Evolutionary conservation across 768 basidiomycete species (phyloP).

Genomic region (Boletus huronensis): DNA sequence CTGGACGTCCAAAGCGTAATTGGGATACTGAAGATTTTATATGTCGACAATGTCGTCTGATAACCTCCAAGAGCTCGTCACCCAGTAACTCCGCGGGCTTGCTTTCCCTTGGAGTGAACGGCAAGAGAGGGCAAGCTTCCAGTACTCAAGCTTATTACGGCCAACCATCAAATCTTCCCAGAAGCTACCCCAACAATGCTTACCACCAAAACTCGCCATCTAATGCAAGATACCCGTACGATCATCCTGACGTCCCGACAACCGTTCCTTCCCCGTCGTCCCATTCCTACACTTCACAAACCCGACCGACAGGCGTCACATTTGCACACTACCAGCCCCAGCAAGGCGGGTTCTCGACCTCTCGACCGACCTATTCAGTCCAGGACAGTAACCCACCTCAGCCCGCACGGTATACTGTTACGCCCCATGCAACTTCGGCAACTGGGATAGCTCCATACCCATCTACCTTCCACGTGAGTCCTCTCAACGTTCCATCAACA

Average conservation of each 20-base stretch:
- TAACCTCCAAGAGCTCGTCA: conserved; percentile 9
- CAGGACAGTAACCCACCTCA: conserved; percentile 20
- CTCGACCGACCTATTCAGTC: conserved; percentile 28
- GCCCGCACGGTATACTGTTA: conserved; percentile 14
- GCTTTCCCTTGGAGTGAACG: conserved; percentile 5
- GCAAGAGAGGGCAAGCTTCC: conserved; percentile 11
- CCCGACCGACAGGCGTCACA: conserved; percentile 28
- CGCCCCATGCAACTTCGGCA: conserved; percentile 13
- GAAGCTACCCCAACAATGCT: conserved; percentile 14
- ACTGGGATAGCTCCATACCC: conserved; percentile 24
- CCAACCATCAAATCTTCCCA: conserved; percentile 13
- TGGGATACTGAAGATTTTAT: conserved; percentile 87
- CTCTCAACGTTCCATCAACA: neutral
- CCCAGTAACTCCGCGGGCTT: conserved; percentile 2
- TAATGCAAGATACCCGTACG: conserved; percentile 23
- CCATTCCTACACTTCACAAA: conserved; percentile 16
- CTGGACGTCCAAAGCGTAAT: conserved; percentile 66
- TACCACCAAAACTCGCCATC: conserved; percentile 15
- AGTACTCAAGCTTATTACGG: conserved; percentile 11
- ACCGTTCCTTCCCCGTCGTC: conserved; percentile 15
- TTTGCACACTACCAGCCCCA: conserved; percentile 39
- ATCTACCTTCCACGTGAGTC: conserved; percentile 24
- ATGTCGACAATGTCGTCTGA: conserved; percentile 54
- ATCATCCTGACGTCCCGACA: conserved; percentile 19
- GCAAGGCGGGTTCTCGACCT: conserved; percentile 35